These are phyloP conservation scores for Nepenthes alata DNA, from an alignment of 179 eudicot genomes.

Conservation along the genomic window DNA sequence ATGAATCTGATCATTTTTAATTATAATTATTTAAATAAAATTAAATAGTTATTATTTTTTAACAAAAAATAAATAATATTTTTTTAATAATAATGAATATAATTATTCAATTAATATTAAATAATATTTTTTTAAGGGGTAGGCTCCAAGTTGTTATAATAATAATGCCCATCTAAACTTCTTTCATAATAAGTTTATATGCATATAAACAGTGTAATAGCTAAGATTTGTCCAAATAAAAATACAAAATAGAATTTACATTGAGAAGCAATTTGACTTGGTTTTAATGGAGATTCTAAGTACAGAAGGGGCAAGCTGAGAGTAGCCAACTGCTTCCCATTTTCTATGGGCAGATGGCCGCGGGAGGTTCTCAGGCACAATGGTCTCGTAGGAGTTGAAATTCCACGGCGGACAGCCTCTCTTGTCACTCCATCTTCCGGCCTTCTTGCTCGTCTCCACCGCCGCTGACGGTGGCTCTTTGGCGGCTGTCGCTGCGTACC, in stretches of 20 bases:
- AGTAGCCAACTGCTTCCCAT: slow-evolving; percentile 40
- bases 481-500: slow-evolving; percentile 5
- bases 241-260: slow-evolving; percentile 14
- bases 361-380: slow-evolving; percentile 87
- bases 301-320: slow-evolving; percentile 22
- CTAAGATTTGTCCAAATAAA: no score
- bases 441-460: slow-evolving; percentile 1
- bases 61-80: no score
- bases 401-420: slow-evolving; percentile 56
- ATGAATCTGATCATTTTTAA: no score
- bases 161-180: no score
- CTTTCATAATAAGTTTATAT: no score
- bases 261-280: slow-evolving; percentile 27
- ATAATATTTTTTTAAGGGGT: no score
- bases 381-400: slow-evolving; percentile 54
- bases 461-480: neutral
- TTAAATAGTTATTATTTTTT: no score
- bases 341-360: slow-evolving; percentile 50
- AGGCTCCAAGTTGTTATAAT: no score
- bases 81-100: no score
- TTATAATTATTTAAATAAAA: no score
- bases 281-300: slow-evolving; percentile 1
- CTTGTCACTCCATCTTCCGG: slow-evolving; percentile 54
- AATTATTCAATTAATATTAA: no score
- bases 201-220: no score